Base-by-base conservation (phyloP, 345 rosid species). In the Corchorus capsularis region DNA sequence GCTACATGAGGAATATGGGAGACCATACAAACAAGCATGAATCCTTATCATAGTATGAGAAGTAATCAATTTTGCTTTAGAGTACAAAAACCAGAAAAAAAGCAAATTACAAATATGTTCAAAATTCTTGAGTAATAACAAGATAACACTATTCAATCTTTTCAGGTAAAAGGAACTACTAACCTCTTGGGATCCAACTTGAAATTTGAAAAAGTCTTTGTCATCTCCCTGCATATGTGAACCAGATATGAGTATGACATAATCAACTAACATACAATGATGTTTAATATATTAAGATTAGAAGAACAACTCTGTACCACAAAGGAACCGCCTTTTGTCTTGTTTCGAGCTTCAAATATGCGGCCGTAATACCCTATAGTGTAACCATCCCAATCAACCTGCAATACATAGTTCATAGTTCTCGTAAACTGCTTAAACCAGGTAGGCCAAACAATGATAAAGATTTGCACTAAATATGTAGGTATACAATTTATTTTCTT, bases 311-410 rank as follows among this genome's bases (percentile, higher is more conserved):
- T 43, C 22, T 62, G 65, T 79, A 93, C 99, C 97, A 86, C 94
- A 89, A 95, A 95, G 47, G 98, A 93, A 80, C 99, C 97, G 0
- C 99, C 99, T 81, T 93, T 93, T 59, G 97, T 90, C 86, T 89
- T 94, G 85, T 94, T 94, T 79, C 99, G 94, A 82, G 99, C 99
- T 90, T 94, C 99, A 86, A 94, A 94, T 71, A 94, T 94, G 75
- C 98, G 99, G 66, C 99, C 99, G 81, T 94, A 93, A 85, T 94
- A 94, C 60, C 99, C 99, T 73, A 94, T 94, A 66, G 99, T 91
- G 86, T 90, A 94, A 41, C 98, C 99, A 63, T 91, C 99, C 99
- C 99, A 93, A 81, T 94, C 98, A 87, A 94, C 91, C 99, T 94
- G 72, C 79, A 74, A 71, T 20, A 37, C n/a, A 53, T 10, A 53